phyloP scores from a whole-genome alignment of 2,329 filamentous ascomycete genomes.

The Ophiostoma australiae region DNA sequence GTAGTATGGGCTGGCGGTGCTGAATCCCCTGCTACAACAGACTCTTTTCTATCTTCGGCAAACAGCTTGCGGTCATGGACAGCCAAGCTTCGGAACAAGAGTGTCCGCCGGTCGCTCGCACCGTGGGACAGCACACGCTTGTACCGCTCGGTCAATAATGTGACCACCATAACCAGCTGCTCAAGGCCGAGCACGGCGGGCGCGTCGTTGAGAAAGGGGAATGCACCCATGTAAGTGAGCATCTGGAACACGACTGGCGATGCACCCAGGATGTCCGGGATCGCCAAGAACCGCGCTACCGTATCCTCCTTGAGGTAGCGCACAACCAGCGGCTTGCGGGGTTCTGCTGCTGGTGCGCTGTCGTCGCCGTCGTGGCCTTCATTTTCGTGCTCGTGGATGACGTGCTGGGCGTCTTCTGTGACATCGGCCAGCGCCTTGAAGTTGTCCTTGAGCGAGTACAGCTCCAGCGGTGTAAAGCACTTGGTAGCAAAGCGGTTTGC shows the following conservation, averaged over 20 bases:
- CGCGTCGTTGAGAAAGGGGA: slow-evolving; percentile 66
- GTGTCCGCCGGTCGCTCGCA: slow-evolving; percentile 53
- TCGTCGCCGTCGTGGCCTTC: neutral
- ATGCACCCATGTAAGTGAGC: slow-evolving; percentile 65
- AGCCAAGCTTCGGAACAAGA: slow-evolving; percentile 67
- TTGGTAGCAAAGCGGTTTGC: slow-evolving; percentile 61
- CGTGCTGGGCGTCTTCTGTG: slow-evolving; percentile 11
- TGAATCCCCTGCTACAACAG: slow-evolving; percentile 22
- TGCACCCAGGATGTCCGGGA: slow-evolving; percentile 63
- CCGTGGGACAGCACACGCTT: slow-evolving; percentile 56
- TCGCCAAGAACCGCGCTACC: slow-evolving; percentile 64
- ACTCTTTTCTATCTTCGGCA: slow-evolving; percentile 26
- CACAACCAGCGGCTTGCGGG: slow-evolving; percentile 39
- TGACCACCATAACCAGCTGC: slow-evolving; percentile 66
- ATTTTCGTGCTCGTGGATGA: neutral
- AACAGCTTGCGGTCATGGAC: slow-evolving; percentile 60
- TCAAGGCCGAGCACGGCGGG: slow-evolving; percentile 65
- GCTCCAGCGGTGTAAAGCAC: slow-evolving; percentile 66
- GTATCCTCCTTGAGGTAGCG: slow-evolving; percentile 67
- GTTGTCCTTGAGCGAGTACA: slow-evolving; percentile 69
- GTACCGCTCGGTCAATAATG: slow-evolving; percentile 67
- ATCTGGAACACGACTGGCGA: slow-evolving; percentile 68
- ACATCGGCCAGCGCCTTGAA: slow-evolving; percentile 63
- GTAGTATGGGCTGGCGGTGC: neutral
- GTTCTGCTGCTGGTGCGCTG: neutral